phyloP scores from a whole-genome alignment of 495 filamentous ascomycete genomes.

The Aspergillus steynii region DNA sequence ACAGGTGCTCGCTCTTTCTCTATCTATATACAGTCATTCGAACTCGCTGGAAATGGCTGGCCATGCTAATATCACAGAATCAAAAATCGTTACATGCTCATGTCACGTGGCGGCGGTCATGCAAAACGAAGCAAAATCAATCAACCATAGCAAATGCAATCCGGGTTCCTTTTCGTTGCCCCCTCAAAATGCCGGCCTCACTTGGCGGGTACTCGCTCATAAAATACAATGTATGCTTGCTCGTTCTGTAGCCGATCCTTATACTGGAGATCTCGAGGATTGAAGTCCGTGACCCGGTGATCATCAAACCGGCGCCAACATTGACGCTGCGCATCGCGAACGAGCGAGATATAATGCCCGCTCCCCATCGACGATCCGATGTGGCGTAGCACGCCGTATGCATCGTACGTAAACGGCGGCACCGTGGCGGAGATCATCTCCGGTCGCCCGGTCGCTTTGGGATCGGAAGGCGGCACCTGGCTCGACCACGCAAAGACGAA shows the following conservation, averaged over 20 bases:
- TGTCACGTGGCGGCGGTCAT: constrained; percentile 1
- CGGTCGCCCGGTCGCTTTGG: constrained; percentile 19
- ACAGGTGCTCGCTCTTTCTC: background rate
- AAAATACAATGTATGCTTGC: constrained; percentile 71
- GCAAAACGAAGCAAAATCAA: background rate
- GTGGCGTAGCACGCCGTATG: constrained; percentile 72
- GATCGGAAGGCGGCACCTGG: constrained; percentile 25
- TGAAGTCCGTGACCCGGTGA: constrained; percentile 57
- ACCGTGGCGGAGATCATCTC: constrained; percentile 51
- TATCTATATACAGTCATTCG: constrained; percentile 11
- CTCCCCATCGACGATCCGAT: constrained; percentile 61
- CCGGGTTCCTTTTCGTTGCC: no score
- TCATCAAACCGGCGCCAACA: constrained; percentile 71
- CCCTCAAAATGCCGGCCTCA: constrained; percentile 23
- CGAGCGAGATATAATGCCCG: constrained; percentile 70
- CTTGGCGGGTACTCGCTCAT: constrained; percentile 55
- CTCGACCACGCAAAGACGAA: constrained; percentile 51
- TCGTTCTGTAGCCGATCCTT: constrained; percentile 57
- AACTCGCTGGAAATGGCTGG: constrained; percentile 11
- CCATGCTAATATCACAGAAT: constrained; percentile 11
- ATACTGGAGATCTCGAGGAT: constrained; percentile 49
- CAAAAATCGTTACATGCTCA: constrained; percentile 24
- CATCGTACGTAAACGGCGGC: constrained; percentile 67
- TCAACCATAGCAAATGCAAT: no score
- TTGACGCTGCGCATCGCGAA: constrained; percentile 59